Base-by-base conservation (phyloP, 306 rosid species). In the Quercus agrifolia region DNA sequence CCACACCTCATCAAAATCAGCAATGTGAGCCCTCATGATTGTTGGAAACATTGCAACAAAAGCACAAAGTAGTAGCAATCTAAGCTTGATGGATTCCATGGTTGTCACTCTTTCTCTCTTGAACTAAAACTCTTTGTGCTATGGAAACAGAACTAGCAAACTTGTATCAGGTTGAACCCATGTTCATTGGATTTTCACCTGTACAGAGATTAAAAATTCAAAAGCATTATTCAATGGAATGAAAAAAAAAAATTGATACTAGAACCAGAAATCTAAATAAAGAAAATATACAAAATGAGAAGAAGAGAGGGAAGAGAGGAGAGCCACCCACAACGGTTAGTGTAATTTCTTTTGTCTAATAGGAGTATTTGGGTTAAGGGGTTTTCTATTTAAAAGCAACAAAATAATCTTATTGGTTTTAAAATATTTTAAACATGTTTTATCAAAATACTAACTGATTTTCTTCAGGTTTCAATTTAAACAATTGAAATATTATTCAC, bases 1-100 rank as follows among this genome's bases (percentile, higher is more conserved):
- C 93, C 96, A 89, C 0, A 41, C 71, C 59, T 70, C 80, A 38
- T 89, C 91, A 9, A 78, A 79, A 30, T 83, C 72, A 8, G 44
- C 86, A 64, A 82, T 87, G 35, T 80, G 56, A 51, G 88, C 91
- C 11, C 30, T 75, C 4, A 79, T 51, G 20, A 66, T 68, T 8
- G 84, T 71, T 8, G 85, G 85, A 41, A 83, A 20, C 6, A 74
- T 64, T 69, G 78, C 62, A n/a, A 87, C 64, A 23, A 66, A 61
- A 21, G 76, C 79, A 73, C 68, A 72, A 14, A 81, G 68, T 33
- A 85, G n/a, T 5, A 85, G 56, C 84, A 89, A 74, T 52, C 46
- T 46, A 79, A 77, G 51, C 85, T 30, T 78, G 10, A 52, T 68
- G 67, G 63, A 15, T 67, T 33, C 71, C 71, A 67, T 67, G 44